Percentiles rank a stretch among this genome's conserved stretches.
Evolutionary conservation across 176 grass and related monocot genomes (phyloP).

Genomic region (Alopecurus myosuroides): DNA sequence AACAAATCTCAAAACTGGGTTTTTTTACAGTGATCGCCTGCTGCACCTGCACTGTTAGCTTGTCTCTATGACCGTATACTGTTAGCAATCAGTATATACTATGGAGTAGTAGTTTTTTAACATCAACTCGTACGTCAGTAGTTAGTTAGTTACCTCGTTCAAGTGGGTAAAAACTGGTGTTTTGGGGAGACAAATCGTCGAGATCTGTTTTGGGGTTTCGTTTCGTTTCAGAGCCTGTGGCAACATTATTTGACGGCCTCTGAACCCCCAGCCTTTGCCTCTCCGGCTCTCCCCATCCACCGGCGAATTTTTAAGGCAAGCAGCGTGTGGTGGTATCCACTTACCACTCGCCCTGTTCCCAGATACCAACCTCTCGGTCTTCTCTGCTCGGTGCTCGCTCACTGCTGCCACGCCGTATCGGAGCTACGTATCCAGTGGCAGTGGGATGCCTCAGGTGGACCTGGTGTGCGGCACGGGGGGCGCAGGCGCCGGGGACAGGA

Average conservation of each 20-base stretch:
- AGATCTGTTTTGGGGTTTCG: slow-evolving; percentile 56
- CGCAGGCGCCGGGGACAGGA: slow-evolving; percentile 46
- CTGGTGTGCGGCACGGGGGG: slow-evolving; percentile 43
- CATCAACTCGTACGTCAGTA: background rate
- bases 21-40: background rate
- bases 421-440: background rate
- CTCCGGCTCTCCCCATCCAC: background rate
- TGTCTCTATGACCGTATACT: too few species aligned
- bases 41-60: background rate
- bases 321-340: slow-evolving; percentile 6
- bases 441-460: slow-evolving; percentile 48
- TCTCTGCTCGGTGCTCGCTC: background rate
- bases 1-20: background rate
- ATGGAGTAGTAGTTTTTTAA: background rate
- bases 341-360: slow-evolving; percentile 19
- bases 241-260: slow-evolving; percentile 26
- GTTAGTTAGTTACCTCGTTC: background rate
- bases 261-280: slow-evolving; percentile 13
- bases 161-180: background rate
- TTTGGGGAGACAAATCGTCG: slow-evolving; percentile 19
- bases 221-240: slow-evolving; percentile 28
- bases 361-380: background rate
- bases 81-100: too few species aligned
- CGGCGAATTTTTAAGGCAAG: slow-evolving; percentile 36
- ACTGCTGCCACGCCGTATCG: background rate